Conservation (phyloP, 2,329 filamentous ascomycete genomes). For the Trichoderma breve region DNA sequence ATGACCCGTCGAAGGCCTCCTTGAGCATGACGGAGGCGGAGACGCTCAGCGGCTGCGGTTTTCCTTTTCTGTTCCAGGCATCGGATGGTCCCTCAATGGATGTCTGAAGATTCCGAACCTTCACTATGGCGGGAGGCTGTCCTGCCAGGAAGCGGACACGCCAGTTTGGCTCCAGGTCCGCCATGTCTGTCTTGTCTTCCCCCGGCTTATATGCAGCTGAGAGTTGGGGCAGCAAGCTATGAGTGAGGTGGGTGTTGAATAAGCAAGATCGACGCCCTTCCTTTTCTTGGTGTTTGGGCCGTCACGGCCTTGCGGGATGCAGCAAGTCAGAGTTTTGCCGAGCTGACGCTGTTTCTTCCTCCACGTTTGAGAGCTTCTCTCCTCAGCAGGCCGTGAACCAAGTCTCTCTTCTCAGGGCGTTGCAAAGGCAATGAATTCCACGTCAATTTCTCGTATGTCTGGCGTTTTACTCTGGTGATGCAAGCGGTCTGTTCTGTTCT, state of each 20-base stretch:
- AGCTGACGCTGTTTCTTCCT: neutral
- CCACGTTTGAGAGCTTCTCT: neutral
- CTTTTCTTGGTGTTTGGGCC: neutral
- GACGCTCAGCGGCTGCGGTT: constrained; percentile 60
- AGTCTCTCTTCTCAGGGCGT: neutral
- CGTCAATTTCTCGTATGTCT: neutral
- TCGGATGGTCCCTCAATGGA: constrained; percentile 58
- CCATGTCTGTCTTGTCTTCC: constrained; percentile 22
- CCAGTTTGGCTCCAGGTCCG: constrained; percentile 27
- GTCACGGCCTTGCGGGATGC: neutral
- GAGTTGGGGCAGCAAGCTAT: neutral
- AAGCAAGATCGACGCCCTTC: neutral
- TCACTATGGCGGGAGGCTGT: constrained; percentile 47
- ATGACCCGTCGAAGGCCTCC: constrained; percentile 56
- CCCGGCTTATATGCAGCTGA: neutral
- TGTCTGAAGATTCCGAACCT: constrained; percentile 60
- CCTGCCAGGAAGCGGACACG: constrained; percentile 29
- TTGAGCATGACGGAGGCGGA: constrained; percentile 59
- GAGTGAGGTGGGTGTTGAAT: neutral
- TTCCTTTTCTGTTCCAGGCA: constrained; percentile 62
- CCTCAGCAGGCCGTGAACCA: neutral
- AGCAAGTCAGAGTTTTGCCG: constrained; percentile 4
- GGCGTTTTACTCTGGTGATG: neutral
- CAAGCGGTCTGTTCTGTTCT: neutral
- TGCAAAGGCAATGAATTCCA: neutral